Percentiles rank a stretch among this genome's conserved stretches.
phyloP scores from a whole-genome alignment of 768 basidiomycete species.

The Lentinula guzmanii region DNA sequence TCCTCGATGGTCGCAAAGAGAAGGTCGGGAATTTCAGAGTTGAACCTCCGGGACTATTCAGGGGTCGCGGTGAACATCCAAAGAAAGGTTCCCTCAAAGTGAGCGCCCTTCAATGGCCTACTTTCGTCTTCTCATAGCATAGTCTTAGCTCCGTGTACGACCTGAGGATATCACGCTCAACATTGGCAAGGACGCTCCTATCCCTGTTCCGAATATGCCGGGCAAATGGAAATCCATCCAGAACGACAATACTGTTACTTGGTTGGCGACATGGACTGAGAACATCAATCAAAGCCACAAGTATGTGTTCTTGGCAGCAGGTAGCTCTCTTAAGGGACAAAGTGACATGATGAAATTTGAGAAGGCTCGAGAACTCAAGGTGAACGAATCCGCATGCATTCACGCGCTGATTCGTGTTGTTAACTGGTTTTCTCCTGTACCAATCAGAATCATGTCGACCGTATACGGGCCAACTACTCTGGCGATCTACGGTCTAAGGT shows the following conservation, averaged over 20 bases:
- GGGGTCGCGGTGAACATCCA: constrained; percentile 97
- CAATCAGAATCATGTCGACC: constrained; percentile 78
- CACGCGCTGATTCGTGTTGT: neutral
- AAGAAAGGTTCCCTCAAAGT: constrained; percentile 96
- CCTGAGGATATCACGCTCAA: constrained; percentile 97
- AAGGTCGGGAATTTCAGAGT: constrained; percentile 98
- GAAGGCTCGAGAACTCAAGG: constrained; percentile 95
- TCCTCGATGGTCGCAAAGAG: constrained; percentile 95
- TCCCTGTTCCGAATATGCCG: constrained; percentile 86
- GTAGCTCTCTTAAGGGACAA: constrained; percentile 95
- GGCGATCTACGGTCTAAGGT: constrained; percentile 82
- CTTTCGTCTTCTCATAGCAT: constrained; percentile 1
- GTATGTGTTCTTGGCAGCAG: constrained; percentile 98
- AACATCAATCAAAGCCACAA: constrained; percentile 95
- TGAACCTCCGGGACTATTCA: constrained; percentile 97
- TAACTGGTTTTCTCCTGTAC: constrained; percentile 4
- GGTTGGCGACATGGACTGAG: constrained; percentile 99
- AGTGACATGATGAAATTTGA: constrained; percentile 98
- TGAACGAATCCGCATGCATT: constrained; percentile 22
- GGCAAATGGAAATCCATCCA: constrained; percentile 86
- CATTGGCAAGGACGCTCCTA: constrained; percentile 68
- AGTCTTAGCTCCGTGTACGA: constrained; percentile 66
- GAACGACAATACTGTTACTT: constrained; percentile 96
- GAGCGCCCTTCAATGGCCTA: constrained; percentile 12
- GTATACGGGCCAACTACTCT: constrained; percentile 85